Evolutionary conservation across 2,329 filamentous ascomycete species (phyloP), one percentile per base, ranked within the genome.

Genomic region (Claviceps cyperi): DNA sequence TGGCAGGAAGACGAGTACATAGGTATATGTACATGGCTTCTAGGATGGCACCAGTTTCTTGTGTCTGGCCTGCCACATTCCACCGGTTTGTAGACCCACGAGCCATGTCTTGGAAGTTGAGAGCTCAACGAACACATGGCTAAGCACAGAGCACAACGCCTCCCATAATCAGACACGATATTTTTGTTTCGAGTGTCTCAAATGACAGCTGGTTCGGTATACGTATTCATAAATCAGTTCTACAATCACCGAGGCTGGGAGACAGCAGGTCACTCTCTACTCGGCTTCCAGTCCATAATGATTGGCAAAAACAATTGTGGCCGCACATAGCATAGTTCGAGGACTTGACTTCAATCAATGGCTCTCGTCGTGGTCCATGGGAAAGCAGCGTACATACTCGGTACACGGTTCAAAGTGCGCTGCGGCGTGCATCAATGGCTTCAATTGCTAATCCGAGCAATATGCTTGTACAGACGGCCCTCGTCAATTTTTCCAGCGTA

Each of bases 71-170:
- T 22, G 14, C 40, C 47, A 32, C 17, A 43, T 17, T 32, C 17
- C 9, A 15, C 37, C 6, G 22, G 15, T 21, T 50, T 38, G 38
- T 38, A 17, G 49, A 53, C 58, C 59, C 55, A 61, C 58, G 60
- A 61, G 60, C 59, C 61, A 55, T 54, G 55, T 54, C 55, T 56
- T 55, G 43, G 53, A 3, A 4, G 3, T 56, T 55, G 43, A 53
- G 43, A 53, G 52, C 55, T 43, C 60, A 59, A 57, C 59, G 53
- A 60, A 63, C 63, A 65, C 63, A 64, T 64, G 62, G 60, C 60
- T 58, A 64, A 61, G 59, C 61, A 64, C 60, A 60, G 47, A 53
- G 53, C 56, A 24, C 5, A 55, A 51, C 47, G 48, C 50, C 41
- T 46, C 40, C 44, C 41, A 49, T 17, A 35, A 46, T 39, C 40